Conservation (phyloP, 108 stramenopile genomes). For the Conticribra guillardii region DNA sequence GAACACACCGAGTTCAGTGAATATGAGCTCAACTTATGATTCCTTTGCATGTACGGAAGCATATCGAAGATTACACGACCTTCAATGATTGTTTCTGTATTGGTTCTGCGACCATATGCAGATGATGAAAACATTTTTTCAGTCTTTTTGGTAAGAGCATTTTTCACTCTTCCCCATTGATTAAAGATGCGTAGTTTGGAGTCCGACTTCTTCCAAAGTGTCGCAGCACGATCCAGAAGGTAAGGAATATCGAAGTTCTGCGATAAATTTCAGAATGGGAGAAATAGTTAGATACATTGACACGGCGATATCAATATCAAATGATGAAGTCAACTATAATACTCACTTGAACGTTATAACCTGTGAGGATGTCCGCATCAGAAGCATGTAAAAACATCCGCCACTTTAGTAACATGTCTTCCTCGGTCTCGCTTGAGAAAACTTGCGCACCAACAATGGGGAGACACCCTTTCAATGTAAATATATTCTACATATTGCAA, state of each 20-base stretch:
- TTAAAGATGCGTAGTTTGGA: constrained; percentile 61
- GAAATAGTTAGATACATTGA: background rate
- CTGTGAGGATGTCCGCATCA: constrained; percentile 99
- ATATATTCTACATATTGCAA: constrained; percentile 77
- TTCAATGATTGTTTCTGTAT: constrained; percentile 95
- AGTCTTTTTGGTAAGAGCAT: constrained; percentile 85
- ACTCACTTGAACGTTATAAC: constrained; percentile 84
- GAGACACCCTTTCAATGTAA: constrained; percentile 95
- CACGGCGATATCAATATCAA: background rate
- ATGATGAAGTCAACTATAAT: background rate
- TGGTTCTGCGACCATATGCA: constrained; percentile 94
- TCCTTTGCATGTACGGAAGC: constrained; percentile 99
- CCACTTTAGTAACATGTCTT: constrained; percentile 95
- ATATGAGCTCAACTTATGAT: constrained; percentile 98
- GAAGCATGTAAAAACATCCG: constrained; percentile 83
- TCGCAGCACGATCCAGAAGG: constrained; percentile 93
- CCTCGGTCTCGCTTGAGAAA: constrained; percentile 91
- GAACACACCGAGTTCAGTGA: constrained; percentile 97
- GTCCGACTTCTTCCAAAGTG: constrained; percentile 62
- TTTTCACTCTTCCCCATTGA: constrained; percentile 91
- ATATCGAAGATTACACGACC: constrained; percentile 99
- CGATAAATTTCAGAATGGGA: constrained; percentile 1
- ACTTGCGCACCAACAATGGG: constrained; percentile 99
- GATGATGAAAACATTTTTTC: constrained; percentile 97
- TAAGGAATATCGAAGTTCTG: constrained; percentile 99